phyloP scores from a whole-genome alignment of 2,329 filamentous ascomycete species.

The Cladosporium sp. region DNA sequence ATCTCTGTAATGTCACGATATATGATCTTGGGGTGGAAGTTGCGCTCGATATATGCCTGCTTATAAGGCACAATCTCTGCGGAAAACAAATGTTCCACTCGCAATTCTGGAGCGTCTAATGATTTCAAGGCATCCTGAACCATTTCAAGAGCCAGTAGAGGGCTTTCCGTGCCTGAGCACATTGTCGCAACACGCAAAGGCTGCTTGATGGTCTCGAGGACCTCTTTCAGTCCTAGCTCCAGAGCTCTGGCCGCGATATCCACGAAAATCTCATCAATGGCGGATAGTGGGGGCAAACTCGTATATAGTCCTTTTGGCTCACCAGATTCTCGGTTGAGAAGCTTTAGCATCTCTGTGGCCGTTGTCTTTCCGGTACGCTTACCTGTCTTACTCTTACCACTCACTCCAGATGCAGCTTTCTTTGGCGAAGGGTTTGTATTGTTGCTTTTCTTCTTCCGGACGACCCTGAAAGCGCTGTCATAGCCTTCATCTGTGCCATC shows the following conservation, averaged over 20 bases:
- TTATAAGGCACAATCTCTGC: constrained; percentile 45
- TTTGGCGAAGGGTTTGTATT: neutral
- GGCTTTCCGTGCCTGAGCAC: constrained; percentile 75
- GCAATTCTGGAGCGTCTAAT: constrained; percentile 12
- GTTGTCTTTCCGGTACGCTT: neutral
- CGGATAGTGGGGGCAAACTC: constrained; percentile 43
- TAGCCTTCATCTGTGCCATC: neutral
- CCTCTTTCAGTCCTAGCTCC: constrained; percentile 31
- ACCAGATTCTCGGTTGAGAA: neutral
- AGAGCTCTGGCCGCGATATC: constrained; percentile 43
- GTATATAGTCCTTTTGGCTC: constrained; percentile 21
- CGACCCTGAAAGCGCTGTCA: neutral
- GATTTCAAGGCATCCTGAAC: constrained; percentile 40
- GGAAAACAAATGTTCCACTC: constrained; percentile 40
- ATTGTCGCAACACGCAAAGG: constrained; percentile 61
- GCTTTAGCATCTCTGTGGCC: neutral
- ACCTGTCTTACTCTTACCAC: neutral
- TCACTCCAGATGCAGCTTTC: neutral
- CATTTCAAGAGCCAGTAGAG: constrained; percentile 61
- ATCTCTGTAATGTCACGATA: constrained; percentile 45
- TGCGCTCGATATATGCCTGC: constrained; percentile 46
- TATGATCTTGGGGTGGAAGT: constrained; percentile 39
- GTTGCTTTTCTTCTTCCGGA: neutral
- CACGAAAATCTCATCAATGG: constrained; percentile 47
- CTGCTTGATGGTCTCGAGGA: constrained; percentile 34